Conservation (phyloP, 148 eudicot genomes). For the Rhododendron mucronatum region DNA sequence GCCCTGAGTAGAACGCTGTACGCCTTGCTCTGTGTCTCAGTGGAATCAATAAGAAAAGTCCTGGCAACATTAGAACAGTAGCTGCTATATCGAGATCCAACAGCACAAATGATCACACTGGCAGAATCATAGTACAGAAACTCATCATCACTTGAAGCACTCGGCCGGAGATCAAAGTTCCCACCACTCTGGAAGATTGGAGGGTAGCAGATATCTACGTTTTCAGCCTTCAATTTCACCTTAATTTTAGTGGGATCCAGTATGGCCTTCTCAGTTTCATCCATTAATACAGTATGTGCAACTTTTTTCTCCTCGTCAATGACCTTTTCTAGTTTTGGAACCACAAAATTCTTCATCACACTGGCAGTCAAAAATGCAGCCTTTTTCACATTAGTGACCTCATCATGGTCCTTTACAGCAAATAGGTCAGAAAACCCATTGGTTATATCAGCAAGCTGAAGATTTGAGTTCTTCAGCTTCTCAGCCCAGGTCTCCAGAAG, state of each 20-base stretch:
- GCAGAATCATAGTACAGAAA: background rate
- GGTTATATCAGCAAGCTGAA: constrained; percentile 48
- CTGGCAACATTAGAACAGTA: too few relatives aligned
- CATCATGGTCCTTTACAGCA: constrained; percentile 63
- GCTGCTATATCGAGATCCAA: too few relatives aligned
- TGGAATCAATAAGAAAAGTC: constrained; percentile 60
- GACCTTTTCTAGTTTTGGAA: constrained; percentile 72
- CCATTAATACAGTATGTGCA: constrained; percentile 69
- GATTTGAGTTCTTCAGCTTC: constrained; percentile 45
- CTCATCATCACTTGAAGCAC: constrained; percentile 82
- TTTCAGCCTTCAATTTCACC: constrained; percentile 73
- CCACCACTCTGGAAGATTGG: constrained; percentile 97
- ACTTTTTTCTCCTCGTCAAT: constrained; percentile 91
- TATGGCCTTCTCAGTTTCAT: constrained; percentile 73
- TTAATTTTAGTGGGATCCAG: constrained; percentile 56
- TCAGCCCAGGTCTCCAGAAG: constrained; percentile 64
- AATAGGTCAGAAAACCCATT: constrained; percentile 73
- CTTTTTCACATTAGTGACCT: constrained; percentile 61
- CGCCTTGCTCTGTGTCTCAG: constrained; percentile 57
- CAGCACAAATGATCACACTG: too few relatives aligned
- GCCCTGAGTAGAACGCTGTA: constrained; percentile 76
- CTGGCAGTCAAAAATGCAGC: constrained; percentile 77
- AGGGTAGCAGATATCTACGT: constrained; percentile 92
- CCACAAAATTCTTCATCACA: constrained; percentile 80
- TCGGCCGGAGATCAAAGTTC: constrained; percentile 72